Evolutionary conservation across 2,329 filamentous ascomycete species (phyloP).

Genomic region (Orbilia blumenaviensis): DNA sequence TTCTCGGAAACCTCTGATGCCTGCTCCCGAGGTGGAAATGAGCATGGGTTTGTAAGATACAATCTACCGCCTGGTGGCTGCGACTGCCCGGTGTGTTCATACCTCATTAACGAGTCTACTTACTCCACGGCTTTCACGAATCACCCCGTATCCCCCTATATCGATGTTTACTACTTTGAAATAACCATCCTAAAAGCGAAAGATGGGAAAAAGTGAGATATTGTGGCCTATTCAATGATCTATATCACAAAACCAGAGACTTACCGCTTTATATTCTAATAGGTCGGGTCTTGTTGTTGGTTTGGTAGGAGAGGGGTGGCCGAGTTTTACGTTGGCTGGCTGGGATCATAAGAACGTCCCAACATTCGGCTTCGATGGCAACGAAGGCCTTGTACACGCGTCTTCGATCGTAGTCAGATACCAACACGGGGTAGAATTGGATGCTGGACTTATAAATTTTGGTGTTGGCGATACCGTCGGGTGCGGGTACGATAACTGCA

Average conservation of each 20-base stretch:
- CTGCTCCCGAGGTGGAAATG: not conserved
- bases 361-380: not conserved
- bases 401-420: not conserved
- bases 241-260: not conserved
- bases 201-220: not conserved
- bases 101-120: no score
- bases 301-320: not conserved
- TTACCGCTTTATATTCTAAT: not conserved
- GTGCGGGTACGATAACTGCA: slow-evolving; percentile 14
- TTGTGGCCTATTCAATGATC: not conserved
- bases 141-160: slow-evolving; percentile 6
- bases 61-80: not conserved
- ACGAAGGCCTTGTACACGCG: not conserved
- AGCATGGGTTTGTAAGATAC: not conserved
- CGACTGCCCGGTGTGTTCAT: no score
- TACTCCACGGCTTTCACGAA: not conserved
- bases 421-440: not conserved
- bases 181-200: not conserved
- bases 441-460: not conserved
- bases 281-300: not conserved
- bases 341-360: not conserved
- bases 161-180: slow-evolving; percentile 24
- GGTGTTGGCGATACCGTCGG: slow-evolving; percentile 28
- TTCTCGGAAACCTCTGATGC: not conserved
- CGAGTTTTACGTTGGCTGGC: not conserved